Conservation (phyloP, 352 stramenopile species). For the Globisporangium splendens region DNA sequence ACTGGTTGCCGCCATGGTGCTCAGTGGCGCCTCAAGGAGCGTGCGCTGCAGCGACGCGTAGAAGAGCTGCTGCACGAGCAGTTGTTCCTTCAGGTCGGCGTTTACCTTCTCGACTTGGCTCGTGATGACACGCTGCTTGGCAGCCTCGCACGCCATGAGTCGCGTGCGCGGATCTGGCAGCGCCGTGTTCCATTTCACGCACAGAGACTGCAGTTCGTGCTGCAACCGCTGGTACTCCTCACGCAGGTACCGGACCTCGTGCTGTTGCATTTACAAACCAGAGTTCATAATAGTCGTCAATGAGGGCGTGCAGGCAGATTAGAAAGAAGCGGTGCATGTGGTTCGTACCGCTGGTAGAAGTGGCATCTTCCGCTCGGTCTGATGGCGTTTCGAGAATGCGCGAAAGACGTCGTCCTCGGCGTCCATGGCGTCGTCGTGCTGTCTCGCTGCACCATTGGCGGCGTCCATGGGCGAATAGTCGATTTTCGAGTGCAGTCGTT, state of each 20-base stretch:
- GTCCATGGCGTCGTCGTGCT: slow-evolving; percentile 1
- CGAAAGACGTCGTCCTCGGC: slow-evolving; percentile 20
- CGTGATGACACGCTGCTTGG: slow-evolving; percentile 44
- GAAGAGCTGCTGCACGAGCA: slow-evolving; percentile 54
- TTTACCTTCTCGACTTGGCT: slow-evolving; percentile 48
- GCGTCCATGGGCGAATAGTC: too few relatives aligned
- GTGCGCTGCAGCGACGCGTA: slow-evolving; percentile 46
- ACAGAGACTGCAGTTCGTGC: slow-evolving; percentile 29
- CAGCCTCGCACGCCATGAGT: slow-evolving; percentile 42
- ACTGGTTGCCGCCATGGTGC: slow-evolving; percentile 24
- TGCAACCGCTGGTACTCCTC: slow-evolving; percentile 31
- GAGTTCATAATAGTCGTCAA: too few relatives aligned
- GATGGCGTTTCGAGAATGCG: slow-evolving; percentile 1
- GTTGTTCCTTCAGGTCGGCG: slow-evolving; percentile 36
- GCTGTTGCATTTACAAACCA: slow-evolving; percentile 16
- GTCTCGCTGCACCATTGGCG: too few relatives aligned
- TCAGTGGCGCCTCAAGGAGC: slow-evolving; percentile 41
- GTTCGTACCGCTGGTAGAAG: background rate
- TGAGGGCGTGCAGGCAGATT: background rate
- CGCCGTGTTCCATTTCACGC: slow-evolving; percentile 36
- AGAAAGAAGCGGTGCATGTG: background rate
- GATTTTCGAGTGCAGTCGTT: too few relatives aligned
- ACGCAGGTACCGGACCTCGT: slow-evolving; percentile 48
- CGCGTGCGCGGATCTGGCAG: slow-evolving; percentile 32
- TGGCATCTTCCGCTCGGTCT: slow-evolving; percentile 11